Conservation (phyloP, 805 yeast species). For the Monosporozyma unispora region DNA sequence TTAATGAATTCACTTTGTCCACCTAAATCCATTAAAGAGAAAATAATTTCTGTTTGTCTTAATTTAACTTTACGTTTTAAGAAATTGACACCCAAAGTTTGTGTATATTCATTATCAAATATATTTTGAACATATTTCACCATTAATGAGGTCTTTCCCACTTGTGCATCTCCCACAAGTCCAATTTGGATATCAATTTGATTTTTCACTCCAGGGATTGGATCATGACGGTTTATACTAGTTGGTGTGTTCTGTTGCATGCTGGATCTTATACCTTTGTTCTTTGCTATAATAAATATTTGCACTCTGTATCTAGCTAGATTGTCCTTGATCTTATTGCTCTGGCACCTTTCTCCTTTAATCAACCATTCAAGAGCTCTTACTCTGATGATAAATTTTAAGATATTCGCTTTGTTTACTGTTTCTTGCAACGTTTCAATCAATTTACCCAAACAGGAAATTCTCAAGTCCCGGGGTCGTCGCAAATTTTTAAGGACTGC, state of each 20-base stretch:
- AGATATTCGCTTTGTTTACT: not conserved
- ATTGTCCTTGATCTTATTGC: too few species aligned
- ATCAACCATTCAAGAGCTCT: too few species aligned
- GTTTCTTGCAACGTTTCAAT: not conserved
- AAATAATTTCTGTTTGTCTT: slow-evolving; percentile 77
- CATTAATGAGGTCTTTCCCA: slow-evolving; percentile 92
- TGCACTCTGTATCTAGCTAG: too few species aligned
- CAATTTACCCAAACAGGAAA: not conserved
- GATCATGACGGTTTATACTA: slow-evolving; percentile 1
- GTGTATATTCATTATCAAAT: slow-evolving; percentile 84
- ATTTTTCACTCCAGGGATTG: slow-evolving; percentile 12
- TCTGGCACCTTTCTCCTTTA: too few species aligned
- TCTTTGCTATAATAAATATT: too few species aligned
- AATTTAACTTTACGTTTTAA: slow-evolving; percentile 82
- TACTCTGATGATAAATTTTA: too few species aligned
- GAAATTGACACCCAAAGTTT: slow-evolving; percentile 88
- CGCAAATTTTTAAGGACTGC: not conserved
- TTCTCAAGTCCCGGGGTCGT: not conserved
- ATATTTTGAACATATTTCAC: slow-evolving; percentile 92
- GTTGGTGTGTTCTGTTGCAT: not conserved
- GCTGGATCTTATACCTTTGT: not conserved
- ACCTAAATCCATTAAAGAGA: slow-evolving; percentile 90
- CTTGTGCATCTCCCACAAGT: slow-evolving; percentile 87
- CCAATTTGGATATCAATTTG: slow-evolving; percentile 59
- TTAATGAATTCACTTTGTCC: slow-evolving; percentile 91